Evolutionary conservation across 352 stramenopile genomes (phyloP), one percentile per base, ranked within the genome.

Genomic region (Pythium brassicae): DNA sequence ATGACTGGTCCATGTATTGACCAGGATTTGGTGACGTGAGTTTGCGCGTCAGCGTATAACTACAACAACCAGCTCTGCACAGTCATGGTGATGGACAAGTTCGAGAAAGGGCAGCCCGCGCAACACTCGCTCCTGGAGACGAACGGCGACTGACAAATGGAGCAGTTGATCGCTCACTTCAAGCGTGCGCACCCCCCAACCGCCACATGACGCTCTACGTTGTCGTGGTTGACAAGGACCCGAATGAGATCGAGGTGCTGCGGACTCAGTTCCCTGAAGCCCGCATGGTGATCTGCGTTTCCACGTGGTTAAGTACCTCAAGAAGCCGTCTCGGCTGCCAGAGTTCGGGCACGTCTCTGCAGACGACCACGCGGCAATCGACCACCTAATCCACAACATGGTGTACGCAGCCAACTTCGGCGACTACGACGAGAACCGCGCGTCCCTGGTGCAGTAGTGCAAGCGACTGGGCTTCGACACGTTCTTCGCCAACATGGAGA

Each of bases 151-250:
- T 74, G 58, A 49, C 58, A 70, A 17, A 70, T 68, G 58, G 35
- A 74, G 2, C 32, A 11, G 9, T 7, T 11, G 8, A 9, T 37
- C 32, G 32, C 32, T 37, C 32, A 37, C 37, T 74, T 74, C 32
- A 55, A 56, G 34, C 57, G 57, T 0, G 53, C 53, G 0, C 26
- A 74, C 20, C 40, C 20, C 40, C 62, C 1, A 55, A 61, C 3
- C 2, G 22, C 0, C 7, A 17, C 0, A 44, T 63, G 29, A 22
- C 60, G 17, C 4, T 69, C 2, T 2, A 55, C 2, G 59, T 70
- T 3, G 57, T 74, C 3, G 62, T 74, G 12, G 62, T 69, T 1
- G 55, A 74, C 53, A 70, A 74, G 42, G 55, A 74, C 26, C 35
- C 68, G 20, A 65, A 66, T 10, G 65, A 68, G 48, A 68, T 72